Evolutionary conservation across 2,329 filamentous ascomycete species (phyloP).

Genomic region (Fusarium succisae): DNA sequence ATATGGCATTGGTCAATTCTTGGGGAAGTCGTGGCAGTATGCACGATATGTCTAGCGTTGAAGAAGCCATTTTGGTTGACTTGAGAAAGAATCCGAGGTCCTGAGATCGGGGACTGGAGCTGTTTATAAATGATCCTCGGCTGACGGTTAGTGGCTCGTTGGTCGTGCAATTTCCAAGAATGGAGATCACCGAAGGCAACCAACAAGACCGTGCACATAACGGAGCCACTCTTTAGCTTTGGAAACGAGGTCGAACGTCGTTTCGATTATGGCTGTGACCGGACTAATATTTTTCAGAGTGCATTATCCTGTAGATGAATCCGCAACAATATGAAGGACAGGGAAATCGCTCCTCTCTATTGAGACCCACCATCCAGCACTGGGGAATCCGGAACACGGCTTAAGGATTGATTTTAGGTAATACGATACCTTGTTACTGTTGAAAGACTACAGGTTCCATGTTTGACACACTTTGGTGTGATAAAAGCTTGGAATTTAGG

Average conservation of each 20-base stretch:
- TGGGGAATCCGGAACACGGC: neutral
- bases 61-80: neutral
- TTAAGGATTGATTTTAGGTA: rapidly evolving
- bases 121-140: neutral
- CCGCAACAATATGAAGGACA: rapidly evolving
- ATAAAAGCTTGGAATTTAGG: rapidly evolving
- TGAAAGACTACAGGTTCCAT: rapidly evolving
- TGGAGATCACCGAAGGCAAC: neutral
- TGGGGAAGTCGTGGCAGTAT: neutral
- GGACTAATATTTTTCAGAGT: rapidly evolving
- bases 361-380: neutral
- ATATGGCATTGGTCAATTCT: neutral
- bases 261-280: neutral
- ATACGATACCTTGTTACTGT: neutral
- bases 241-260: neutral
- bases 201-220: neutral
- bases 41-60: neutral
- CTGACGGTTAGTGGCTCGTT: neutral
- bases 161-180: neutral
- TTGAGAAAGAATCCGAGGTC: neutral
- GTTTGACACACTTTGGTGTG: too few relatives aligned
- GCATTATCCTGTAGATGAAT: too few relatives aligned
- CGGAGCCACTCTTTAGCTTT: neutral
- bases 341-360: neutral
- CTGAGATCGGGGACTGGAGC: neutral